These are phyloP conservation scores for Aegilops speltoides DNA, from an alignment of 176 grass and related monocot species.

Conservation along the genomic window DNA sequence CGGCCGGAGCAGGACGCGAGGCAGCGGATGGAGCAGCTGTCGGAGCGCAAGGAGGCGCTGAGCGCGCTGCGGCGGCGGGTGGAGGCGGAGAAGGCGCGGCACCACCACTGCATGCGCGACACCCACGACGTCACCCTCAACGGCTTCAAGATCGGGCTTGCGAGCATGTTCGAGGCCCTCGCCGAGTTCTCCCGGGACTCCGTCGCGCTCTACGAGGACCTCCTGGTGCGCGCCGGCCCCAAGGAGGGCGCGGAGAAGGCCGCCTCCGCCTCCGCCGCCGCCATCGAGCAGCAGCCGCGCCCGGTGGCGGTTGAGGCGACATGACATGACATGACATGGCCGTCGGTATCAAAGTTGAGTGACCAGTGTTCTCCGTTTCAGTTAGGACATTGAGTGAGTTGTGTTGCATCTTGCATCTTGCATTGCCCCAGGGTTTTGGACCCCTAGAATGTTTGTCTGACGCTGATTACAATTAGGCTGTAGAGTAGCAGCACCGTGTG, in stretches of 20 bases:
- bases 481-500: constrained; percentile 23
- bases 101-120: constrained; percentile 69
- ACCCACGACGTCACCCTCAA: constrained; percentile 89
- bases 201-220: constrained; percentile 60
- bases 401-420: neutral
- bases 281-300: constrained; percentile 34
- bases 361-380: neutral
- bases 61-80: constrained; percentile 56
- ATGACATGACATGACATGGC: constrained; percentile 31
- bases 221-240: constrained; percentile 33
- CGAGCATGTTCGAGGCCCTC: constrained; percentile 76
- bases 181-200: constrained; percentile 73
- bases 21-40: constrained; percentile 70
- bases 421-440: constrained; percentile 65
- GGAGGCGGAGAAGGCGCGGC: constrained; percentile 72
- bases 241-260: constrained; percentile 31
- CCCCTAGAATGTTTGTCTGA: constrained; percentile 32
- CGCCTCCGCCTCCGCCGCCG: neutral
- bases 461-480: constrained; percentile 24
- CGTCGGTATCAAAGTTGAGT: neutral
- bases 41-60: constrained; percentile 68
- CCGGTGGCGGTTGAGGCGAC: constrained; percentile 20
- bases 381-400: constrained; percentile 33
- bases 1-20: constrained; percentile 61
- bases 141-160: constrained; percentile 88